A percentile compares a stretch with the other conserved stretches of the same genome.
Evolutionary conservation across 192 early-diverging fungal genomes (phyloP).

Genomic region (Cetraspora pellucida): DNA sequence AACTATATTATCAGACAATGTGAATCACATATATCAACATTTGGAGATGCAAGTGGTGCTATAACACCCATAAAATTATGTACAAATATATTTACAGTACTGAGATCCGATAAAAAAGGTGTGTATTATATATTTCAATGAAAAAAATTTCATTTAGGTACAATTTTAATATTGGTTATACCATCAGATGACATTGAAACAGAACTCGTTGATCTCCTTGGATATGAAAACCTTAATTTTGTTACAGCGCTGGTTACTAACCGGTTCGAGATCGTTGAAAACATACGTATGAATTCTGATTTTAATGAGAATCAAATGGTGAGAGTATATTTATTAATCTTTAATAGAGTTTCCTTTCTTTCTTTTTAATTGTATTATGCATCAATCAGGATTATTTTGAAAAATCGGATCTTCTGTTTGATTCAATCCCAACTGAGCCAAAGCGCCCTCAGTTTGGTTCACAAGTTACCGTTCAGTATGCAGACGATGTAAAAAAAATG

Average conservation of each 20-base stretch:
- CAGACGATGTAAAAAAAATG: conserved; percentile 59
- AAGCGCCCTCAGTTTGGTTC: conserved; percentile 56
- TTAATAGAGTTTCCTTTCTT: not conserved
- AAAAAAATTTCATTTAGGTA: not conserved
- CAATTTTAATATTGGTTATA: not conserved
- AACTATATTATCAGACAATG: conserved; percentile 51
- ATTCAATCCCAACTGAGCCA: not conserved
- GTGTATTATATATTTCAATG: conserved; percentile 25
- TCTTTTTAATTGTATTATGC: not conserved
- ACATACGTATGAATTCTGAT: conserved; percentile 53
- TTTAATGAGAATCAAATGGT: not conserved
- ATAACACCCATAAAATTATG: conserved; percentile 62
- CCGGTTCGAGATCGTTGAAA: conserved; percentile 61
- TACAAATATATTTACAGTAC: conserved; percentile 69
- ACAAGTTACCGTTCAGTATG: conserved; percentile 66
- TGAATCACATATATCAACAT: conserved; percentile 47
- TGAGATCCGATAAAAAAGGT: conserved; percentile 61
- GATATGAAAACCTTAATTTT: conserved; percentile 74
- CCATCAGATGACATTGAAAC: conserved; percentile 66
- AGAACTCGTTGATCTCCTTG: conserved; percentile 71
- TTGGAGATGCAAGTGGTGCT: conserved; percentile 41
- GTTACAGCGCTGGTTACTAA: conserved; percentile 60
- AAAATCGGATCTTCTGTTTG: no score
- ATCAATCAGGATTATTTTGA: conserved; percentile 22
- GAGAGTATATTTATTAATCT: not conserved